Evolutionary conservation across 1,284 basidiomycete species (phyloP).

Genomic region (Takashimella koratensis): DNA sequence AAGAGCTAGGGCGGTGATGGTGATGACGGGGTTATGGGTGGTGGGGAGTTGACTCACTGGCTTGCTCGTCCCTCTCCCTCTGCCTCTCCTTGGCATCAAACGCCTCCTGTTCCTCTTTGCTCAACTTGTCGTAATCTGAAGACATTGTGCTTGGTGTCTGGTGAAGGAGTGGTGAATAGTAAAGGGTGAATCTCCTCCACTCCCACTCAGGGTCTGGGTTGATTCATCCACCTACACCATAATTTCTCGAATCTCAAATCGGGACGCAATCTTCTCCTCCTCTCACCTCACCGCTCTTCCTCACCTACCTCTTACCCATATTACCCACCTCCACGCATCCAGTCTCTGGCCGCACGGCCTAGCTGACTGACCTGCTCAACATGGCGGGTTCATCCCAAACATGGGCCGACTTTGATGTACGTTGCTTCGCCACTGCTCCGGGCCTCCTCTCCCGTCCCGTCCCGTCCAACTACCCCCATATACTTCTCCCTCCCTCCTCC

Average conservation of each 20-base stretch:
- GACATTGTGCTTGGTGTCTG: background rate
- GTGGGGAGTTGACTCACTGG: too few species aligned
- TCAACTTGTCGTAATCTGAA: constrained; percentile 62
- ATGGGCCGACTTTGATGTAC: constrained; percentile 30
- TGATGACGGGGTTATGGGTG: too few species aligned
- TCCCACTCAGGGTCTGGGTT: too few species aligned
- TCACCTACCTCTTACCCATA: background rate
- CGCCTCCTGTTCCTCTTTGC: constrained; percentile 68
- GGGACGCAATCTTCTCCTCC: background rate
- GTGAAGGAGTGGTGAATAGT: background rate
- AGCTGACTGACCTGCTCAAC: too few species aligned
- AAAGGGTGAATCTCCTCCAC: too few species aligned
- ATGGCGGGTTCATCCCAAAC: background rate
- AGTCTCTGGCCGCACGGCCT: too few species aligned
- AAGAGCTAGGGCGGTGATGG: too few species aligned
- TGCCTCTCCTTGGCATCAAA: constrained; percentile 66
- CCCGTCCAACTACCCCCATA: background rate
- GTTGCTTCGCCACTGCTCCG: background rate
- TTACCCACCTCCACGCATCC: too few species aligned
- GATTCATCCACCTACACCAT: background rate
- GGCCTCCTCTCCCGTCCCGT: background rate
- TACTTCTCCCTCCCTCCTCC: background rate
- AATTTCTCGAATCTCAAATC: background rate
- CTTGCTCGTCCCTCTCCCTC: constrained; percentile 76
- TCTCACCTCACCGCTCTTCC: background rate